phyloP scores from a whole-genome alignment of 2,329 filamentous ascomycete species.

The Alternaria postmessia region DNA sequence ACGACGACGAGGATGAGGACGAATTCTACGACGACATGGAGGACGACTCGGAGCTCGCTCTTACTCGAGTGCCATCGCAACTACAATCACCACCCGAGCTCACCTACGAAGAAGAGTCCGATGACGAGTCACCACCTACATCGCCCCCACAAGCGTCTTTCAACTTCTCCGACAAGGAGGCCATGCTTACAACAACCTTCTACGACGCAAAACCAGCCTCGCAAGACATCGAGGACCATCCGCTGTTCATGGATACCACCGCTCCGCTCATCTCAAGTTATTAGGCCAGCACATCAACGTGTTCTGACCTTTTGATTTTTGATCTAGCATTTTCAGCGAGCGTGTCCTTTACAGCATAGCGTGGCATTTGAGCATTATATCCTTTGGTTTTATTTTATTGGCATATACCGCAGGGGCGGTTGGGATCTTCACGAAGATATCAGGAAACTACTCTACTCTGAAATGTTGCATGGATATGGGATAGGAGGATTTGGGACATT shows the following conservation, averaged over 20 bases:
- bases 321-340: conserved; percentile 50
- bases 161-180: conserved; percentile 58
- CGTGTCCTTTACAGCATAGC: conserved; percentile 44
- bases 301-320: conserved; percentile 45
- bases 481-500: conserved; percentile 16
- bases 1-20: conserved; percentile 55
- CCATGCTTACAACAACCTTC: conserved; percentile 57
- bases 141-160: conserved; percentile 56
- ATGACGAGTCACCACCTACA: conserved; percentile 58
- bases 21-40: conserved; percentile 58
- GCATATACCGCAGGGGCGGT: conserved; percentile 23
- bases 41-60: conserved; percentile 56
- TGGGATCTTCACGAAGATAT: conserved; percentile 15
- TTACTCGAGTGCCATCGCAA: conserved; percentile 55
- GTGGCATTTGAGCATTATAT: conserved; percentile 40
- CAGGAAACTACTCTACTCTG: conserved; percentile 35
- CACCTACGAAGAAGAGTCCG: conserved; percentile 58
- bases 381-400: conserved; percentile 21
- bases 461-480: conserved; percentile 15
- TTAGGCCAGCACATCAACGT: conserved; percentile 39
- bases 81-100: conserved; percentile 60
- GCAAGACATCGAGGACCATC: conserved; percentile 49
- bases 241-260: conserved; percentile 52
- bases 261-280: conserved; percentile 53
- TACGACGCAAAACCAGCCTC: conserved; percentile 52